A percentile compares a stretch with the other conserved stretches of the same genome.
These are phyloP conservation scores for Pythium coloratum DNA, from an alignment of 352 stramenopile genomes.

Conservation along the genomic window DNA sequence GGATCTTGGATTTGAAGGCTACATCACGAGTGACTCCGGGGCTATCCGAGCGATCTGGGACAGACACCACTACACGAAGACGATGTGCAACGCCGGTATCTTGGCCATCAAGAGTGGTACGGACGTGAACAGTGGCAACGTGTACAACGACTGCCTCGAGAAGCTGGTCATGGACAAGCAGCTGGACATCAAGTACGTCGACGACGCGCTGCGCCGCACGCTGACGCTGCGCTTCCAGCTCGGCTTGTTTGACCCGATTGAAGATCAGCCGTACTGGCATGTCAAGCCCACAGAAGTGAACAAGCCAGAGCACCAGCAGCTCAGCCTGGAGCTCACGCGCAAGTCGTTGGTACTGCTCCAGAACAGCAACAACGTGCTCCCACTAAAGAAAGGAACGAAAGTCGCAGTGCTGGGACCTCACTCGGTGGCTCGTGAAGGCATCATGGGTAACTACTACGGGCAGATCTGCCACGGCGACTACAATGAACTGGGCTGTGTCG, in stretches of 20 bases:
- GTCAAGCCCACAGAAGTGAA: constrained; percentile 72
- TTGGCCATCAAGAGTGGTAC: constrained; percentile 73
- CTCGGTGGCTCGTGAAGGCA: constrained; percentile 44
- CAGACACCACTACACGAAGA: constrained; percentile 78
- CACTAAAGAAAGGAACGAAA: constrained; percentile 55
- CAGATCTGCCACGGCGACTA: constrained; percentile 84
- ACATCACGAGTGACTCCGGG: constrained; percentile 95
- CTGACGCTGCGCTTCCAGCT: constrained; percentile 90
- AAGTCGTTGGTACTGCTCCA: constrained; percentile 94
- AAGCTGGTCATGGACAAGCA: constrained; percentile 51
- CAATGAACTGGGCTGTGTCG: constrained; percentile 57
- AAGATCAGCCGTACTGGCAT: constrained; percentile 81
- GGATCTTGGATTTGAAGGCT: constrained; percentile 90
- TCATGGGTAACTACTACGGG: constrained; percentile 88
- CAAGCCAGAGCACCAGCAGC: constrained; percentile 50
- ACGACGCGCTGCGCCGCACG: constrained; percentile 64
- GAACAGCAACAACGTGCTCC: constrained; percentile 79
- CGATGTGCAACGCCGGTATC: constrained; percentile 57
- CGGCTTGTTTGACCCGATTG: constrained; percentile 90
- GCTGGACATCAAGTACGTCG: constrained; percentile 45
- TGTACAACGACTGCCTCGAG: constrained; percentile 77
- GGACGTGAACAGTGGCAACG: constrained; percentile 88
- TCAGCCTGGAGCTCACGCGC: constrained; percentile 74
- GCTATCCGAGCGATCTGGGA: constrained; percentile 85
- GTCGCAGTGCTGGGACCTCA: constrained; percentile 86